Percentiles rank a stretch among this genome's conserved stretches.
Conservation (phyloP, 345 rosid genomes). For the Fremontodendron californicum region DNA sequence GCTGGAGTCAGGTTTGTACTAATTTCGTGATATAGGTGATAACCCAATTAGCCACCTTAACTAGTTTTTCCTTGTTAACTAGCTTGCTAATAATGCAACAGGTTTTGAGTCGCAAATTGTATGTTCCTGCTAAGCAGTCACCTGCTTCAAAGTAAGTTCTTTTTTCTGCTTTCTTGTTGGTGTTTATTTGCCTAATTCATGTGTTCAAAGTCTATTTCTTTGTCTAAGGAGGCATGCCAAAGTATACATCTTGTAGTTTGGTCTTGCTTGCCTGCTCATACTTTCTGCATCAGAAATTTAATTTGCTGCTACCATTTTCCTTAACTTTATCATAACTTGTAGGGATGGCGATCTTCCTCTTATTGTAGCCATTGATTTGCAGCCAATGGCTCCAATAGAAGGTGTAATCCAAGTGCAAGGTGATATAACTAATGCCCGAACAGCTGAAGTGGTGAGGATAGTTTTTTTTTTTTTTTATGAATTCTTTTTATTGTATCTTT, state of each 20-base stretch:
- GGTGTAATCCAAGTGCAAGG: slow-evolving; percentile 98
- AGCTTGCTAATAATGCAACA: slow-evolving; percentile 24
- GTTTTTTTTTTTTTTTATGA: neutral
- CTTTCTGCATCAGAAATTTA: neutral
- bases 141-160: slow-evolving; percentile 50
- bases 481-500: neutral
- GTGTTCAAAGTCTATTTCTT: neutral
- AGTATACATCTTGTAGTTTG: neutral
- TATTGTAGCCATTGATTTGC: slow-evolving; percentile 90
- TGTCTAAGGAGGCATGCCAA: neutral
- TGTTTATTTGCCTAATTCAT: neutral
- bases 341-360: slow-evolving; percentile 73
- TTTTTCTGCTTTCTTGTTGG: neutral
- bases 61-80: neutral
- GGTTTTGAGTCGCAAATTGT: slow-evolving; percentile 87
- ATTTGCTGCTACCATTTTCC: neutral
- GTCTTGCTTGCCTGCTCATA: neutral
- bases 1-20: slow-evolving; percentile 92
- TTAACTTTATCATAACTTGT: slow-evolving; percentile 16
- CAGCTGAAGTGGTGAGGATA: slow-evolving; percentile 76
- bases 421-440: slow-evolving; percentile 89
- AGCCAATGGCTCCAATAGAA: slow-evolving; percentile 98
- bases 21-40: neutral
- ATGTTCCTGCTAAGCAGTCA: slow-evolving; percentile 69
- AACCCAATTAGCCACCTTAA: neutral